Evolutionary conservation across 176 grass and related monocot genomes (phyloP).

Genomic region (Areca catechu): DNA sequence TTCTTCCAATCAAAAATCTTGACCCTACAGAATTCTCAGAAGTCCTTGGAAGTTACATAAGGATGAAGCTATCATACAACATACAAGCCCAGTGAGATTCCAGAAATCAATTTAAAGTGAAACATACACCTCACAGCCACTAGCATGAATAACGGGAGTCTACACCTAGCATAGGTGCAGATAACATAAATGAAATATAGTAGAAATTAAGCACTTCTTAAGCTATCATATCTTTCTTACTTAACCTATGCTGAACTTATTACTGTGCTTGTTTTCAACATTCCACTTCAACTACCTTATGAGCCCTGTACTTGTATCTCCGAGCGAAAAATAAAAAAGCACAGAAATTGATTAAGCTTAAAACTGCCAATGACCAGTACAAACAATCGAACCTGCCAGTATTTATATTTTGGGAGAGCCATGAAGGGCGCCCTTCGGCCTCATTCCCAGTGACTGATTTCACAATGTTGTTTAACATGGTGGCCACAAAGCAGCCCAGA

Average conservation of each 20-base stretch:
- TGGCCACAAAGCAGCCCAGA: constrained; percentile 74
- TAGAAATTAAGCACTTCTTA: no score
- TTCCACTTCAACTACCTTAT: background rate
- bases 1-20: no score
- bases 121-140: no score
- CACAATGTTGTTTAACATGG: constrained; percentile 62
- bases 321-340: constrained; percentile 54
- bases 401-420: constrained; percentile 94
- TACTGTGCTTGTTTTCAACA: background rate
- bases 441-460: constrained; percentile 51
- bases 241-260: background rate
- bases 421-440: constrained; percentile 24
- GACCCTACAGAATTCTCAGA: no score
- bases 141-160: no score
- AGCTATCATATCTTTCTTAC: no score
- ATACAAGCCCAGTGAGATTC: no score
- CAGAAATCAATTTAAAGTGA: no score
- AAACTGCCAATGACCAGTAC: constrained; percentile 70
- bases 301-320: constrained; percentile 58
- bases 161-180: no score
- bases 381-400: constrained; percentile 66
- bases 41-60: no score
- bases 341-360: constrained; percentile 62
- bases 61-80: no score
- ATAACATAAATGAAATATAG: no score